Conservation (phyloP, 106 monocot species). For the Platanthera guangdongensis region DNA sequence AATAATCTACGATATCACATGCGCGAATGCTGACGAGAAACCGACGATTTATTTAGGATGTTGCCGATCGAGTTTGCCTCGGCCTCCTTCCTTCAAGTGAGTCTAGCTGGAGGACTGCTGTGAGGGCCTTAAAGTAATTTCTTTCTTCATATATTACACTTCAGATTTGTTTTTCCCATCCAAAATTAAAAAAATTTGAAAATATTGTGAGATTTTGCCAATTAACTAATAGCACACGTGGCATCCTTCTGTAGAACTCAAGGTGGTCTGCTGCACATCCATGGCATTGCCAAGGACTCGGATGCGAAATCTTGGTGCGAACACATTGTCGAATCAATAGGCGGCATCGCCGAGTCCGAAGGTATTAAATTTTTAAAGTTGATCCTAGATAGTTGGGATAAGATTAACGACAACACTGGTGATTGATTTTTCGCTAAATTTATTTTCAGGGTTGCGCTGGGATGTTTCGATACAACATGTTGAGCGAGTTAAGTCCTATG, state of each 20-base stretch:
- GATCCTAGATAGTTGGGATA: background rate
- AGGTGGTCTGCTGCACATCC: slow-evolving; percentile 76
- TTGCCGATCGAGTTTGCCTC: slow-evolving; percentile 92
- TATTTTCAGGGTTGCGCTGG: slow-evolving; percentile 55
- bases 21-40: background rate
- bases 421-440: background rate
- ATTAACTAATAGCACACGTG: background rate
- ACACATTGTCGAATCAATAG: slow-evolving; percentile 48
- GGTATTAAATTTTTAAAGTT: slow-evolving; percentile 28
- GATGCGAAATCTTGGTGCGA: slow-evolving; percentile 60
- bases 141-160: background rate
- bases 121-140: slow-evolving; percentile 68
- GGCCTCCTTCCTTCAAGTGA: slow-evolving; percentile 94
- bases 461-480: slow-evolving; percentile 66
- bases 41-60: slow-evolving; percentile 26
- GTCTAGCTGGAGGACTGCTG: slow-evolving; percentile 81
- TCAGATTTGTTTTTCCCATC: background rate
- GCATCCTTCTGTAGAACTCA: slow-evolving; percentile 27
- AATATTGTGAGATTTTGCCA: background rate
- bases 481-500: slow-evolving; percentile 88
- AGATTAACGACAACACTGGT: no score
- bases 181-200: background rate
- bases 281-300: slow-evolving; percentile 73
- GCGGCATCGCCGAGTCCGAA: slow-evolving; percentile 37
- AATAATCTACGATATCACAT: background rate